These are phyloP conservation scores for Penicillium psychrosexuale DNA, from an alignment of 2,329 filamentous ascomycete species.

Conservation along the genomic window DNA sequence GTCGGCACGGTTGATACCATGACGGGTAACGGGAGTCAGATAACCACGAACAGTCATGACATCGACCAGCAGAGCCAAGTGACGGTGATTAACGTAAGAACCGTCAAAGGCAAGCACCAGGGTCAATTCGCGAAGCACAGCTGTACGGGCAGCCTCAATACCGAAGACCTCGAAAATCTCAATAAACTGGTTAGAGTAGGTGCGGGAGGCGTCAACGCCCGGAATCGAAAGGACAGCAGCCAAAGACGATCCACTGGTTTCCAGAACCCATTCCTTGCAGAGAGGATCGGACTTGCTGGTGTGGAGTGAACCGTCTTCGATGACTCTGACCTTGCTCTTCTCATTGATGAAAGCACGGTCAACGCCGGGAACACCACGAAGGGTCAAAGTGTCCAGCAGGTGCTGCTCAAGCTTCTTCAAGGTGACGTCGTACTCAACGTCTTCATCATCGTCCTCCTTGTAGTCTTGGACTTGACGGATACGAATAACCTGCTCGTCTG, in stretches of 20 bases:
- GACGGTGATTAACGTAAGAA: conserved; percentile 98
- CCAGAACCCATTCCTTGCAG: conserved; percentile 92
- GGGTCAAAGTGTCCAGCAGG: conserved; percentile 82
- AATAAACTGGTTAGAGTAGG: conserved; percentile 92
- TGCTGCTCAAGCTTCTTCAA: conserved; percentile 89
- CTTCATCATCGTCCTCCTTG: conserved; percentile 69
- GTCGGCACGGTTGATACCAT: conserved; percentile 97
- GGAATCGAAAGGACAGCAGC: conserved; percentile 79
- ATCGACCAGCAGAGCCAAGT: conserved; percentile 90
- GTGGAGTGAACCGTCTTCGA: conserved; percentile 68
- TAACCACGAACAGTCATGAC: conserved; percentile 96
- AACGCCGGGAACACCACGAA: conserved; percentile 85
- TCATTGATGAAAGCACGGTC: conserved; percentile 91
- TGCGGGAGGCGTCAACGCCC: conserved; percentile 80
- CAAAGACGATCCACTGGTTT: conserved; percentile 87
- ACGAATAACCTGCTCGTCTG: conserved; percentile 90
- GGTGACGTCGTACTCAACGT: conserved; percentile 83
- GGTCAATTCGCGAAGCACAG: conserved; percentile 82
- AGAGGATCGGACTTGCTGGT: conserved; percentile 68
- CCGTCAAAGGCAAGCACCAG: conserved; percentile 96
- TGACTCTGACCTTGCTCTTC: conserved; percentile 65
- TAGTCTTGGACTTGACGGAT: conserved; percentile 73
- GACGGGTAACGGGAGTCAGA: conserved; percentile 93
- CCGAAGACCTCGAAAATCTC: conserved; percentile 93
- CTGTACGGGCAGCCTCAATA: conserved; percentile 87